Evolutionary conservation across 768 basidiomycete species (phyloP).

Genomic region (Naganishia friedmannii): DNA sequence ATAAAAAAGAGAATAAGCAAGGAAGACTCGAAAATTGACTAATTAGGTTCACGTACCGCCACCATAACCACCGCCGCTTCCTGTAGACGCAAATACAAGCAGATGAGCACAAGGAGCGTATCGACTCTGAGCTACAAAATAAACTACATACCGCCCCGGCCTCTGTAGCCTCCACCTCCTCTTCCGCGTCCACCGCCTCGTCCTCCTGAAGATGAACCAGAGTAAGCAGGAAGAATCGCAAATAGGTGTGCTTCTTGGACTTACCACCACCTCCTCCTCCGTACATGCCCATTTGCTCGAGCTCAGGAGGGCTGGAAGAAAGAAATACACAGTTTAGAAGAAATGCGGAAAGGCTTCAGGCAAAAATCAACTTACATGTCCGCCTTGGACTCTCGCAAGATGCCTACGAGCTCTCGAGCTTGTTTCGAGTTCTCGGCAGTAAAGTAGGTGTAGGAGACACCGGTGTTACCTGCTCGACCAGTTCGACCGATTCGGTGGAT

Average conservation of each 20-base stretch:
- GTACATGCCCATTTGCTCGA: conserved; percentile 89
- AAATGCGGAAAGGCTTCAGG: background rate
- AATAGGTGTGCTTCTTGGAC: no score
- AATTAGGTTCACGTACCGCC: conserved; percentile 30
- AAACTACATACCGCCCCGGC: conserved; percentile 39
- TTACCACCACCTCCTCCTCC: conserved; percentile 71
- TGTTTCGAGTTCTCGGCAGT: conserved; percentile 93
- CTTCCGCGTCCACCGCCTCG: conserved; percentile 42
- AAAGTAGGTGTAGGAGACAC: conserved; percentile 92
- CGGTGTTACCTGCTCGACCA: conserved; percentile 89
- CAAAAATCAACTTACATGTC: conserved; percentile 53
- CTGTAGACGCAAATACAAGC: background rate
- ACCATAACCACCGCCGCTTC: conserved; percentile 42
- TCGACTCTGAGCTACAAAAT: no score
- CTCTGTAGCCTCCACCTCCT: conserved; percentile 21
- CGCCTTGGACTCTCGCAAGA: conserved; percentile 74
- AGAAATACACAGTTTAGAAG: background rate
- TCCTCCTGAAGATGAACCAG: no score
- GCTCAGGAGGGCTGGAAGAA: conserved; percentile 64
- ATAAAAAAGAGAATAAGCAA: background rate
- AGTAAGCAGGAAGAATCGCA: no score
- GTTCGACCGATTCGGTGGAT: conserved; percentile 81
- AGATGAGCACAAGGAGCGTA: no score
- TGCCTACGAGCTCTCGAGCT: conserved; percentile 83
- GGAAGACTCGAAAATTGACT: background rate